Conservation (phyloP, 331 rosid species). For the Erythrophleum ivorense region DNA sequence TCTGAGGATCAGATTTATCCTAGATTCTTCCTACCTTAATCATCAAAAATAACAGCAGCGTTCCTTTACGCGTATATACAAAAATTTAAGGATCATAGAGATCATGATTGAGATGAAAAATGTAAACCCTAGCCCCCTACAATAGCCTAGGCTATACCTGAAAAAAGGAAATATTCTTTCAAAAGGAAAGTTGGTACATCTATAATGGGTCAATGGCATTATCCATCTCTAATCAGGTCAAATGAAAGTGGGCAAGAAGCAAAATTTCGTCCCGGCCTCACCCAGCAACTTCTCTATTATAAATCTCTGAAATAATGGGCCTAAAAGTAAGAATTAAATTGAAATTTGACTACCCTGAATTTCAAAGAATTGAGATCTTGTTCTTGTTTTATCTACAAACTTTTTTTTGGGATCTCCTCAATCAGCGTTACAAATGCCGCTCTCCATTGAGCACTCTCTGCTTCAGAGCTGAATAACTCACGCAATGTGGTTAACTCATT, state of each 20-base stretch:
- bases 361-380: constrained; percentile 57
- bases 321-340: constrained; percentile 44
- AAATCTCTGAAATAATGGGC: constrained; percentile 60
- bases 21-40: not conserved
- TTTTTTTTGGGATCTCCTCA: constrained; percentile 60
- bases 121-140: constrained; percentile 35
- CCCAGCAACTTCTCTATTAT: constrained; percentile 40
- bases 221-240: constrained; percentile 45
- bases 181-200: constrained; percentile 8
- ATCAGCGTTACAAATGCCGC: constrained; percentile 52
- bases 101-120: not conserved
- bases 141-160: constrained; percentile 34
- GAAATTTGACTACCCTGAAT: constrained; percentile 45
- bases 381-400: constrained; percentile 53
- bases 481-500: constrained; percentile 63
- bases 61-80: constrained; percentile 44
- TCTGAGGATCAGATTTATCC: not conserved
- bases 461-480: constrained; percentile 54
- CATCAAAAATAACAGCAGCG: not conserved
- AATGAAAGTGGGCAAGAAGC: constrained; percentile 39
- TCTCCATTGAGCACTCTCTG: constrained; percentile 50
- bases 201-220: constrained; percentile 39
- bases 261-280: constrained; percentile 49
- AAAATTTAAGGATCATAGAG: constrained; percentile 19
- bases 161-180: constrained; percentile 8